Evolutionary conservation across 257 asterid genomes (phyloP).

Genomic region (Echites panduratus): DNA sequence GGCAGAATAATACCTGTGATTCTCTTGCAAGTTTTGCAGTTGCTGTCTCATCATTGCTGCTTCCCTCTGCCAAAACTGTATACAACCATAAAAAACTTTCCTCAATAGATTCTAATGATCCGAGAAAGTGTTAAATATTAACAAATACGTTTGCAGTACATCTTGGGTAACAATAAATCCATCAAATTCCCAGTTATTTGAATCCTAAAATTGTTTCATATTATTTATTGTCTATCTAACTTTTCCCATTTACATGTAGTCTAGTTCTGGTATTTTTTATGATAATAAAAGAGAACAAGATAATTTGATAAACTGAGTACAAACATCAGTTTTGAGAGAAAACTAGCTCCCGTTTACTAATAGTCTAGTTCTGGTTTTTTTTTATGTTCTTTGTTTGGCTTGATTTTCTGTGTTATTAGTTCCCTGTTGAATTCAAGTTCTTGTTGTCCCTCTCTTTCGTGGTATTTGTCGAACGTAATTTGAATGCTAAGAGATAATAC

Average conservation of each 20-base stretch:
- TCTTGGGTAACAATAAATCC: background rate
- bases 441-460: no score
- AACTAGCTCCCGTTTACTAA: no score
- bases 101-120: background rate
- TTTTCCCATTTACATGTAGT: background rate
- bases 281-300: background rate
- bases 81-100: slow-evolving; percentile 12
- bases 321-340: background rate
- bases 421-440: no score
- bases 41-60: slow-evolving; percentile 54
- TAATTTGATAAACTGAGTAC: background rate
- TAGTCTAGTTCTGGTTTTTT: no score
- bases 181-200: background rate
- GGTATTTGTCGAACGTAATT: no score
- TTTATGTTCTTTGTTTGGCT: no score
- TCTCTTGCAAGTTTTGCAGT: slow-evolving; percentile 59
- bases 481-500: background rate
- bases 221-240: background rate
- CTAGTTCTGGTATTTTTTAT: background rate
- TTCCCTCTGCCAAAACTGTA: slow-evolving; percentile 73
- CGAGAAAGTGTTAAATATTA: background rate
- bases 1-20: slow-evolving; percentile 40
- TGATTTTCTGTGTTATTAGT: no score
- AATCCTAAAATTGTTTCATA: background rate
- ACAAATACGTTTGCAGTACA: background rate